Conservation (phyloP, 2,329 filamentous ascomycete genomes). For the Zalaria sp. region DNA sequence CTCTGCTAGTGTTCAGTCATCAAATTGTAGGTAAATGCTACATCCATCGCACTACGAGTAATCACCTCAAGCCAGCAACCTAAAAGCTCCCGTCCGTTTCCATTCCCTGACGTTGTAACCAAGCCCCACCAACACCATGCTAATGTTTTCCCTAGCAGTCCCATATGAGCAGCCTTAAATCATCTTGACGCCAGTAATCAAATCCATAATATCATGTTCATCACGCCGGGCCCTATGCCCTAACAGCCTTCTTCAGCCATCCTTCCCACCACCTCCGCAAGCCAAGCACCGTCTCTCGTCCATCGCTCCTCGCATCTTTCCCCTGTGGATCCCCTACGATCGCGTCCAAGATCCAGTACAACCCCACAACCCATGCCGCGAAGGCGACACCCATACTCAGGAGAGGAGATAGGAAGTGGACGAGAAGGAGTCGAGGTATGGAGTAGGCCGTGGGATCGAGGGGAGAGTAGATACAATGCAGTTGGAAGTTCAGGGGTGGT, state of each 20-base stretch:
- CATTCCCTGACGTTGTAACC: too few species aligned
- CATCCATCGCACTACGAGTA: too few species aligned
- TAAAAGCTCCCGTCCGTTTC: too few species aligned
- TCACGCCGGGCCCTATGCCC: too few species aligned
- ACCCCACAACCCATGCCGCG: constrained; percentile 43
- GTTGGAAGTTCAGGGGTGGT: constrained; percentile 38
- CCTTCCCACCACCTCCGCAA: constrained; percentile 47
- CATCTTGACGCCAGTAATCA: too few species aligned
- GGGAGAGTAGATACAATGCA: constrained; percentile 32
- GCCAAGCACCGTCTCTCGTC: constrained; percentile 42
- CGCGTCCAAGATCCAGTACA: constrained; percentile 48
- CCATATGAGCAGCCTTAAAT: too few species aligned
- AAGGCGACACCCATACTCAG: constrained; percentile 42
- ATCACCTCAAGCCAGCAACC: too few species aligned
- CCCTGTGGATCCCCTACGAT: constrained; percentile 49
- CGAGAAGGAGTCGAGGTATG: constrained; percentile 31
- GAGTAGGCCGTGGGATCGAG: constrained; percentile 24
- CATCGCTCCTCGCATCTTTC: constrained; percentile 44
- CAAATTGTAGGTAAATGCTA: too few species aligned
- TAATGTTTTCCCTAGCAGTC: too few species aligned
- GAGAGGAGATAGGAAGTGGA: constrained; percentile 42
- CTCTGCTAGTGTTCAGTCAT: too few species aligned
- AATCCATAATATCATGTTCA: too few species aligned
- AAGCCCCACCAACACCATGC: too few species aligned
- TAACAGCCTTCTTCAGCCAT: constrained; percentile 28